phyloP scores from a whole-genome alignment of 176 grass and related monocot species.

The Phoenix roebelenii region DNA sequence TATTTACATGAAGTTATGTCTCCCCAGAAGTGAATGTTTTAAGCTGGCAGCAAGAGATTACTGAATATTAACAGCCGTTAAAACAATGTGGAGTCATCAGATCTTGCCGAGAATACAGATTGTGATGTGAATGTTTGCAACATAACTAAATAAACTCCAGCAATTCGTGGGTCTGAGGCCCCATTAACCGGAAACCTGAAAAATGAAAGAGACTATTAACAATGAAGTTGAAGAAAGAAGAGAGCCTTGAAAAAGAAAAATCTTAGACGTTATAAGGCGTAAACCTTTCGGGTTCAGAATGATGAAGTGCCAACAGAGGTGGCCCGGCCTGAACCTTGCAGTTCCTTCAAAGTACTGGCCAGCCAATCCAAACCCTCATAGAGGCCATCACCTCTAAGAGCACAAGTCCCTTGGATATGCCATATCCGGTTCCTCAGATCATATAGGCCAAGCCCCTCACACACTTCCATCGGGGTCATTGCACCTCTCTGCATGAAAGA shows the following conservation, averaged over 20 bases:
- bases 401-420: conserved; percentile 87
- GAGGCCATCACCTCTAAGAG: conserved; percentile 71
- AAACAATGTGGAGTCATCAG: too few species aligned
- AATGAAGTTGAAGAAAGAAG: too few species aligned
- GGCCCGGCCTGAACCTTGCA: conserved; percentile 41
- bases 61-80: too few species aligned
- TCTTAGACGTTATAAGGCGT: neutral
- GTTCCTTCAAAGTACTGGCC: conserved; percentile 48
- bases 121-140: too few species aligned
- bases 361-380: conserved; percentile 95
- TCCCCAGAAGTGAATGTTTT: too few species aligned
- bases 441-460: conserved; percentile 54
- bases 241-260: neutral
- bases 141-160: too few species aligned
- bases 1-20: too few species aligned
- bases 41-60: too few species aligned
- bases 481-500: conserved; percentile 42
- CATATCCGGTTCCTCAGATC: conserved; percentile 61
- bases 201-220: too few species aligned
- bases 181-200: too few species aligned
- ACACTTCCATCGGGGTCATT: conserved; percentile 72
- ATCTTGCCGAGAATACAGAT: too few species aligned
- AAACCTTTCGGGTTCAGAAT: conserved; percentile 28
- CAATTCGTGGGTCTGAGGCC: too few species aligned
- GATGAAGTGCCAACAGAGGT: conserved; percentile 37